phyloP scores from a whole-genome alignment of 257 asterid genomes.

The Solanum medicagineum region DNA sequence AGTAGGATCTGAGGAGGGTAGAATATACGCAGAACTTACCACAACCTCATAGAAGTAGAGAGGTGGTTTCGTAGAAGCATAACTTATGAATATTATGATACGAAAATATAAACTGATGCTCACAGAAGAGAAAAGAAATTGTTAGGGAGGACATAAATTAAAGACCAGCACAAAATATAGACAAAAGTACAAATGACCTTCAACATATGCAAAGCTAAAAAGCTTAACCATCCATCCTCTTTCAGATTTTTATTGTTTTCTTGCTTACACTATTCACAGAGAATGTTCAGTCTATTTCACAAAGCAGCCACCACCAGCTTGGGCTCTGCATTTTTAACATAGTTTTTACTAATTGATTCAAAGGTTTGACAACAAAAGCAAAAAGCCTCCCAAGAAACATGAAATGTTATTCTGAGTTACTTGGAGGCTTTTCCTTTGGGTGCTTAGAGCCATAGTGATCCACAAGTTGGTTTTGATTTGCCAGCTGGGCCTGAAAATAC shows the following conservation, averaged over 20 bases:
- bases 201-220: neutral
- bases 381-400: neutral
- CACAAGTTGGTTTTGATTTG: slow-evolving; percentile 73
- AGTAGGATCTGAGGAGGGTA: too few species aligned
- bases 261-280: neutral
- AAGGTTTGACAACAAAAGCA: neutral
- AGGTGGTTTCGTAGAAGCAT: too few species aligned
- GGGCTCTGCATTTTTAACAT: neutral
- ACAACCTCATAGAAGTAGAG: too few species aligned
- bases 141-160: neutral
- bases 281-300: neutral
- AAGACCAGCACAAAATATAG: neutral
- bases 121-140: neutral
- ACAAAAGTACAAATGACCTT: neutral
- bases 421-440: slow-evolving; percentile 83
- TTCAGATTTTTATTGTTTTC: neutral
- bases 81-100: neutral
- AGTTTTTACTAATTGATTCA: neutral
- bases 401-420: slow-evolving; percentile 47
- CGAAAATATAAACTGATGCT: neutral
- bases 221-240: neutral
- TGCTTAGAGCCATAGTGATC: slow-evolving; percentile 91
- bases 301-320: neutral
- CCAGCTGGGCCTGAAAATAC: slow-evolving; percentile 58
- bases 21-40: too few species aligned